phyloP scores from a whole-genome alignment of 2,329 filamentous ascomycete species.

The Claviceps maximensis region DNA sequence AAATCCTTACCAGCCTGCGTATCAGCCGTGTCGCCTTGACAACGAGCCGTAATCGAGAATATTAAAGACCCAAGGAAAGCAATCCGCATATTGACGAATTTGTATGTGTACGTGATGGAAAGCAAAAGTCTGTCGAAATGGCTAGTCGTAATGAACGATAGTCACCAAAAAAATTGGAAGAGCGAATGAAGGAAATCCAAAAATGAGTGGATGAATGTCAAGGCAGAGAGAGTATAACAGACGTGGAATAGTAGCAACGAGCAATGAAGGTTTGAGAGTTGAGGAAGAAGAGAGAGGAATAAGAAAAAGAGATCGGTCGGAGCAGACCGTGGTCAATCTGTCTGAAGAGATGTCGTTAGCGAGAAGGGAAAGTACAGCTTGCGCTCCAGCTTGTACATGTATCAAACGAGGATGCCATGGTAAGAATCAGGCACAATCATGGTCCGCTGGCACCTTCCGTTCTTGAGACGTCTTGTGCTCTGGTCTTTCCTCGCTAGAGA shows the following conservation, averaged over 20 bases:
- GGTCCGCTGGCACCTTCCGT: not conserved
- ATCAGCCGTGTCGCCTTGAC: not conserved
- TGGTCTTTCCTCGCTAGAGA: not conserved
- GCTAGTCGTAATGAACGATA: constrained; percentile 19
- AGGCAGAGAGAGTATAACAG: constrained; percentile 8
- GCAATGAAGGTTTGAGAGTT: constrained; percentile 10
- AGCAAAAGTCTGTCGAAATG: constrained; percentile 11
- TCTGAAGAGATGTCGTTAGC: constrained; percentile 1
- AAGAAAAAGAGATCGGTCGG: not conserved
- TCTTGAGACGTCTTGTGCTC: not conserved
- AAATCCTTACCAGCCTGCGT: not conserved
- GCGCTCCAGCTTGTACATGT: not conserved
- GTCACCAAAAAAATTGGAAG: constrained; percentile 17
- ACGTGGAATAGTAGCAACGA: constrained; percentile 11
- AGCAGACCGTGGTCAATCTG: not conserved
- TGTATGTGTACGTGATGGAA: constrained; percentile 4
- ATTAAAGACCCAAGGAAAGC: constrained; percentile 6
- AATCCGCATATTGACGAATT: constrained; percentile 13
- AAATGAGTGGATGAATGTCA: constrained; percentile 16
- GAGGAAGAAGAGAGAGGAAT: constrained; percentile 1
- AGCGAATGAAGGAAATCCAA: constrained; percentile 16
- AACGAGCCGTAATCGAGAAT: constrained; percentile 6
- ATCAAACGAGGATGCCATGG: not conserved
- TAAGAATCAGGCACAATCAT: not conserved
- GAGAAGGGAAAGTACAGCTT: not conserved